phyloP scores from a whole-genome alignment of 2,329 filamentous ascomycete species.

The Colletotrichum tanaceti region DNA sequence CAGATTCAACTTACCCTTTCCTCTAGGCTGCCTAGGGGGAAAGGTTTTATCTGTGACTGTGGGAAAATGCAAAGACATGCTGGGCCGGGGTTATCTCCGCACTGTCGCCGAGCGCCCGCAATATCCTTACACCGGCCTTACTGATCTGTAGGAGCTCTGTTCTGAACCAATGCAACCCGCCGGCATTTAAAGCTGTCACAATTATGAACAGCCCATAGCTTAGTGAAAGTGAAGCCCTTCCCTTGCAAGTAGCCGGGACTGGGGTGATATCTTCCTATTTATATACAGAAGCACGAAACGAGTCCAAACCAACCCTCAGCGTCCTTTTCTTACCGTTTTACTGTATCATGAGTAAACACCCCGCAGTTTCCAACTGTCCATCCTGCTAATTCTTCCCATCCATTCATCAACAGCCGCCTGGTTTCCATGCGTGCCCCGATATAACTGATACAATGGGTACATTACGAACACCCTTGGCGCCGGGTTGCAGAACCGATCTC shows the following conservation, averaged over 20 bases:
- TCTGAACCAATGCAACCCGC: not conserved
- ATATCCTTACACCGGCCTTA: too few relatives aligned
- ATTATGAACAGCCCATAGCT: slow-evolving; percentile 18
- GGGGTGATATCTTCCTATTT: slow-evolving; percentile 20
- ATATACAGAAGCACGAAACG: slow-evolving; percentile 33
- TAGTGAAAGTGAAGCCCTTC: not conserved
- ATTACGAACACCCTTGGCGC: not conserved
- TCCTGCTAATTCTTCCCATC: not conserved
- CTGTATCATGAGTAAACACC: not conserved
- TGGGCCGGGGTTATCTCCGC: too few relatives aligned
- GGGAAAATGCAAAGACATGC: too few relatives aligned
- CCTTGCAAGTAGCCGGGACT: slow-evolving; percentile 4
- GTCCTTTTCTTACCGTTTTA: not conserved
- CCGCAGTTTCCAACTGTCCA: not conserved
- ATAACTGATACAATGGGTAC: not conserved
- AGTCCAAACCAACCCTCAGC: slow-evolving; percentile 14
- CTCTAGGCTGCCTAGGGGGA: too few relatives aligned
- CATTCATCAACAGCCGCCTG: slow-evolving; percentile 4
- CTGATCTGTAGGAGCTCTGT: too few relatives aligned
- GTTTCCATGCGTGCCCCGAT: too few relatives aligned
- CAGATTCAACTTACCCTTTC: too few relatives aligned
- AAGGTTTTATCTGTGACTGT: too few relatives aligned
- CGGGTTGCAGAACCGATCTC: slow-evolving; percentile 39
- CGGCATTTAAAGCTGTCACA: not conserved
- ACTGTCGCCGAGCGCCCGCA: too few relatives aligned